phyloP scores from a whole-genome alignment of 1,284 basidiomycete genomes.

The Ustilago bromivora region DNA sequence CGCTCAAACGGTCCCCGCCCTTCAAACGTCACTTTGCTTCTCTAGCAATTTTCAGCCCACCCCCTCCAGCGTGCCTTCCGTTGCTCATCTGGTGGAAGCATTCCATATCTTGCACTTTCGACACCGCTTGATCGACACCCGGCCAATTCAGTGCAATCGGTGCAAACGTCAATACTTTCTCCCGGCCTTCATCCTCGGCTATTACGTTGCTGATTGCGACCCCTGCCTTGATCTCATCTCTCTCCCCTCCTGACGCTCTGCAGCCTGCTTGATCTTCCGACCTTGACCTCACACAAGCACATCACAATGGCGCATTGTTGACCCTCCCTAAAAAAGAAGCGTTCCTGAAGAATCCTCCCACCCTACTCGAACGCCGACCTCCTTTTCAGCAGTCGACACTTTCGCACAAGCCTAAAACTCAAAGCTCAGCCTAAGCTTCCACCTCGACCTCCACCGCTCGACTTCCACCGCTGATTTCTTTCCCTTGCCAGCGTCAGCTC shows the following conservation, averaged over 20 bases:
- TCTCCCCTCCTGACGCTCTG: conserved; percentile 16
- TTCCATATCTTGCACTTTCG: background rate
- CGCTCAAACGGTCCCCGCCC: background rate
- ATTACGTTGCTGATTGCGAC: background rate
- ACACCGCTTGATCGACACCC: background rate
- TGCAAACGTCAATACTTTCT: background rate
- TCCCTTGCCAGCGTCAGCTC: no score
- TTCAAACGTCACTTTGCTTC: background rate
- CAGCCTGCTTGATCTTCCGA: conserved; percentile 1
- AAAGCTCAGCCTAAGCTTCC: background rate
- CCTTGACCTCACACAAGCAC: conserved; percentile 5
- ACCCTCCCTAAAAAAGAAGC: background rate
- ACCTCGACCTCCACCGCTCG: background rate
- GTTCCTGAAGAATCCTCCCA: background rate
- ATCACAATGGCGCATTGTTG: conserved; percentile 16
- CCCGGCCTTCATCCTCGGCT: background rate
- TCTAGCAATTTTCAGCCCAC: background rate
- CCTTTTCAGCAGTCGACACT: background rate
- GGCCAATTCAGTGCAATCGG: background rate
- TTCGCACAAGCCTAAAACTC: background rate
- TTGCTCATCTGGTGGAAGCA: background rate
- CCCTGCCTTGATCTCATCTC: conserved; percentile 3
- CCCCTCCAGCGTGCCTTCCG: background rate
- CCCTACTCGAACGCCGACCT: background rate
- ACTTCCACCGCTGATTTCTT: no score